These are phyloP conservation scores for Trichoderma reesei DNA, from an alignment of 495 filamentous ascomycete species.

Conservation along the genomic window DNA sequence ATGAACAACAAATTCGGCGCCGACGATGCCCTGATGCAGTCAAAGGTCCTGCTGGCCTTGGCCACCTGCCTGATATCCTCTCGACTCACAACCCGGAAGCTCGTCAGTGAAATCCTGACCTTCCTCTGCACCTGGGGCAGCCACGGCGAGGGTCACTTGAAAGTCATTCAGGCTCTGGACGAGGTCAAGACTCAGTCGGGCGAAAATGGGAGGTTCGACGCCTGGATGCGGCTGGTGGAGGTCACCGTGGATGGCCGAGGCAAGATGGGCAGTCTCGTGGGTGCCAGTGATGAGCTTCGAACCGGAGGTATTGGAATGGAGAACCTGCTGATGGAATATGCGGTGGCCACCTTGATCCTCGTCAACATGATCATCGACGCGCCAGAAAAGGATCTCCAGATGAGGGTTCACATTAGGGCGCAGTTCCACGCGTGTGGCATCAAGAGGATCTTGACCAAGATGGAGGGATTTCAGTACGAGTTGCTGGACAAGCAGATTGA, in stretches of 20 bases:
- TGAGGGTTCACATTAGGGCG: constrained; percentile 87
- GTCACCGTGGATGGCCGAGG: constrained; percentile 94
- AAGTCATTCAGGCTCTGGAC: constrained; percentile 89
- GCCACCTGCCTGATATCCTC: constrained; percentile 82
- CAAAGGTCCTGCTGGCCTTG: constrained; percentile 79
- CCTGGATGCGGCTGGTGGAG: constrained; percentile 98
- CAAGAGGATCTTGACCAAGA: constrained; percentile 88
- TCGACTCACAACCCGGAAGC: constrained; percentile 81
- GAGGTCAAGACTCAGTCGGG: constrained; percentile 79
- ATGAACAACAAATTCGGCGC: constrained; percentile 99
- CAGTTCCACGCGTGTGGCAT: constrained; percentile 96
- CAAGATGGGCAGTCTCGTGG: constrained; percentile 96
- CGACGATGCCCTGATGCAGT: constrained; percentile 88
- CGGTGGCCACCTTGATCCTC: constrained; percentile 85
- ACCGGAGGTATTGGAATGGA: constrained; percentile 98
- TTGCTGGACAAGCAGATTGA: constrained; percentile 98
- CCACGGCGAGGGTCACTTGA: constrained; percentile 85
- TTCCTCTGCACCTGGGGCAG: constrained; percentile 91
- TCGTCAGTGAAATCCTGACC: constrained; percentile 92
- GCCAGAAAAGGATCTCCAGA: constrained; percentile 75
- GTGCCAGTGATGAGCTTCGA: constrained; percentile 92
- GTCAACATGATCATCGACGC: constrained; percentile 97
- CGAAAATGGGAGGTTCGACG: constrained; percentile 93
- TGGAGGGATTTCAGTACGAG: constrained; percentile 98
- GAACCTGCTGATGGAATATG: constrained; percentile 98